Conservation (phyloP, 2,329 filamentous ascomycete genomes). For the Aureobasidium sp. region DNA sequence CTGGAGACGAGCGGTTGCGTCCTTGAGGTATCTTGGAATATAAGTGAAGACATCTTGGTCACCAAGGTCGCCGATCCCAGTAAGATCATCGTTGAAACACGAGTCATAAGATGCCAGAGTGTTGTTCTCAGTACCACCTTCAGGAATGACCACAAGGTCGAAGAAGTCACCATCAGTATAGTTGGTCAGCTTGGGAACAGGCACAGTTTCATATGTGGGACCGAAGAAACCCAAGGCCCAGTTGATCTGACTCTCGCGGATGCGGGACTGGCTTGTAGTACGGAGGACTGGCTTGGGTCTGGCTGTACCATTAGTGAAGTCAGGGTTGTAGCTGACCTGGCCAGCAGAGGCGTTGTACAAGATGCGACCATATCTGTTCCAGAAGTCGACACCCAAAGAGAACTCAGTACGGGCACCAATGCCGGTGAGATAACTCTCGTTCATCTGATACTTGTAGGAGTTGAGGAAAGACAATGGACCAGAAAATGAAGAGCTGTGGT, state of each 20-base stretch:
- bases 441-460: conserved; percentile 43
- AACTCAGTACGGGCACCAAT: conserved; percentile 47
- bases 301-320: conserved; percentile 42
- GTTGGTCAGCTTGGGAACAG: conserved; percentile 34
- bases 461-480: conserved; percentile 50
- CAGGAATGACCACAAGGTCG: conserved; percentile 46
- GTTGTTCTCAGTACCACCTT: conserved; percentile 46
- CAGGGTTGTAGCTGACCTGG: conserved; percentile 44
- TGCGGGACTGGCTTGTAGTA: conserved; percentile 49
- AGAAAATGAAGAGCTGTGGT: conserved; percentile 32
- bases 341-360: conserved; percentile 45
- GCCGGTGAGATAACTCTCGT: conserved; percentile 37
- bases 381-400: conserved; percentile 44
- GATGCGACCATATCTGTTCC: conserved; percentile 48
- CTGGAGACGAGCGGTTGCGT: conserved; percentile 42
- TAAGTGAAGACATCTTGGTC: conserved; percentile 40
- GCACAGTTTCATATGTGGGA: conserved; percentile 35
- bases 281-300: conserved; percentile 46
- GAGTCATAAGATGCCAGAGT: conserved; percentile 47
- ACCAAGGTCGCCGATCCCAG: conserved; percentile 34
- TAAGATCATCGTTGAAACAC: conserved; percentile 38
- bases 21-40: conserved; percentile 39
- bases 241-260: conserved; percentile 48
- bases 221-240: conserved; percentile 50
- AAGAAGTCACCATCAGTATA: conserved; percentile 36